These are phyloP conservation scores for Sinapis alba DNA, from an alignment of 441 rosid genomes.

Conservation along the genomic window DNA sequence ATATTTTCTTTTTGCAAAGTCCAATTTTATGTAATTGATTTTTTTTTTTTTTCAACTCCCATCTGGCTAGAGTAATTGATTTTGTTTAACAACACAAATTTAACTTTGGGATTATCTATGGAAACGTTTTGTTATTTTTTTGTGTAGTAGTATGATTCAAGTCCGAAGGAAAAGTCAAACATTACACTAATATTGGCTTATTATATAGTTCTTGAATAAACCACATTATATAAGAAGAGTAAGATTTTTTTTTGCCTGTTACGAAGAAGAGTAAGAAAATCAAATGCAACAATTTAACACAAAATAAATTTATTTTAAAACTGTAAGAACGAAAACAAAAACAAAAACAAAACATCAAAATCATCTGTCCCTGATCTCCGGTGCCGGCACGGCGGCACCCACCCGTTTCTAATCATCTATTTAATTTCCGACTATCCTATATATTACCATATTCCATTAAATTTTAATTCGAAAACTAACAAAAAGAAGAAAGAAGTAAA, in stretches of 20 bases:
- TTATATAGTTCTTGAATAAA: neutral
- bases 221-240: neutral
- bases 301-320: neutral
- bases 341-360: no score
- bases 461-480: constrained; percentile 16
- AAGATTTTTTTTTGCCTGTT: no score
- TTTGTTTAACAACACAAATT: neutral
- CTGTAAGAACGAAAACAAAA: neutral
- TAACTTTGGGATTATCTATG: neutral
- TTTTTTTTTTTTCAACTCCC: no score
- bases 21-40: neutral
- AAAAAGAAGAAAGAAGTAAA: neutral
- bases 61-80: no score
- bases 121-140: neutral
- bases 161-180: neutral
- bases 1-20: neutral
- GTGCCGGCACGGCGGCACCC: no score
- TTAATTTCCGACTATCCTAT: neutral
- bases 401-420: no score
- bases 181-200: neutral
- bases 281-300: neutral
- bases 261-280: no score
- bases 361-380: no score
- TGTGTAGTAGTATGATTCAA: neutral
- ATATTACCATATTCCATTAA: neutral